phyloP scores from a whole-genome alignment of 345 rosid species.

The Syzygium aqueum region DNA sequence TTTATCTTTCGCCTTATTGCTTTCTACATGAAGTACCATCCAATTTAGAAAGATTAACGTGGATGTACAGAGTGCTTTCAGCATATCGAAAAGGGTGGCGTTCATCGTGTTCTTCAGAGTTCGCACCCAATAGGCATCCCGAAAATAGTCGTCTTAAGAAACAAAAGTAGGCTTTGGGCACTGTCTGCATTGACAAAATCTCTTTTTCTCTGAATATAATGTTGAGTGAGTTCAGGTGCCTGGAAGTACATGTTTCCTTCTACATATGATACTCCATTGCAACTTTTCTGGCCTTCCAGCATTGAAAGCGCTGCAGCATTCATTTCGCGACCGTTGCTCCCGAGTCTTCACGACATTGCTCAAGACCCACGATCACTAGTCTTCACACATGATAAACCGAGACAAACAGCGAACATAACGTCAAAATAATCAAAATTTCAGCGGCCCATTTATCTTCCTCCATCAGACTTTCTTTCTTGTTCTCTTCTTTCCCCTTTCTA shows the following conservation, averaged over 20 bases:
- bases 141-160: not conserved
- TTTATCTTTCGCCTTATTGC: not conserved
- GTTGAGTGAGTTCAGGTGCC: not conserved
- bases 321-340: fast-evolving
- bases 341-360: not conserved
- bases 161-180: not conserved
- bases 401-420: not conserved
- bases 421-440: too few relatives aligned
- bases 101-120: not conserved
- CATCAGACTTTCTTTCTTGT: not conserved
- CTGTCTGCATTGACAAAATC: not conserved
- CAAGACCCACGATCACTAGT: not conserved
- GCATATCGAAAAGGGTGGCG: not conserved
- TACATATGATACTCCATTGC: not conserved
- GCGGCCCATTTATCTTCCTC: not conserved
- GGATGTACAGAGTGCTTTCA: not conserved
- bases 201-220: not conserved
- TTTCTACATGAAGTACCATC: not conserved
- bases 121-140: not conserved
- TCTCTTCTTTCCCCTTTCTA: not conserved
- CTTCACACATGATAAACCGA: not conserved
- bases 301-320: not conserved
- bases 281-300: not conserved
- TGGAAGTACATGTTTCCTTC: not conserved
- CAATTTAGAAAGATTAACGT: not conserved